phyloP scores from a whole-genome alignment of 345 rosid genomes.

The Moringa oleifera region DNA sequence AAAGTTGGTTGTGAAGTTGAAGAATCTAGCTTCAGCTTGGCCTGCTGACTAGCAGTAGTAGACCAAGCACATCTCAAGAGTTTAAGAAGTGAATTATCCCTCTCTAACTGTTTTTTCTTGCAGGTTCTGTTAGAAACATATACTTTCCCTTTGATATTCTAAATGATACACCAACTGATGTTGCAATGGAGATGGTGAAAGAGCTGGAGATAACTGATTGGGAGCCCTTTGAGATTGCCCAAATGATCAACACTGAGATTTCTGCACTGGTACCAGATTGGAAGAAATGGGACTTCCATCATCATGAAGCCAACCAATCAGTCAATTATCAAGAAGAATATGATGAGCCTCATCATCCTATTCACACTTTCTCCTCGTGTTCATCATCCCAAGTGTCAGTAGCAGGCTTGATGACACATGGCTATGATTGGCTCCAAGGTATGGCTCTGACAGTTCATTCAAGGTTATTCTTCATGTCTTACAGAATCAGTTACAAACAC shows the following conservation, averaged over 20 bases:
- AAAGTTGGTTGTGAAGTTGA: not conserved
- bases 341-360: constrained; percentile 25
- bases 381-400: constrained; percentile 55
- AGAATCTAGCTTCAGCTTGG: not conserved
- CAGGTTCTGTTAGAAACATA: constrained; percentile 46
- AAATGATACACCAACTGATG: constrained; percentile 63
- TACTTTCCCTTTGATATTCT: constrained; percentile 59
- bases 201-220: constrained; percentile 66
- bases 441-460: constrained; percentile 3
- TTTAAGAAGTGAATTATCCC: not conserved
- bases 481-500: too few relatives aligned
- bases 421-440: constrained; percentile 48
- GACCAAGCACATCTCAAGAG: not conserved
- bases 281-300: constrained; percentile 27
- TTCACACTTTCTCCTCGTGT: constrained; percentile 43
- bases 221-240: constrained; percentile 67
- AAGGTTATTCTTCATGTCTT: not conserved
- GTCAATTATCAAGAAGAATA: constrained; percentile 36
- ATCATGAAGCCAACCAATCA: constrained; percentile 14
- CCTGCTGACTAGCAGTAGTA: not conserved
- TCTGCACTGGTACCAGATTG: constrained; percentile 47
- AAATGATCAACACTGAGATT: constrained; percentile 64
- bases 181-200: constrained; percentile 77
- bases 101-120: constrained; percentile 13
- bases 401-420: constrained; percentile 32